Evolutionary conservation across 495 filamentous ascomycete species (phyloP).

Genomic region (Penicillium crystallinum): DNA sequence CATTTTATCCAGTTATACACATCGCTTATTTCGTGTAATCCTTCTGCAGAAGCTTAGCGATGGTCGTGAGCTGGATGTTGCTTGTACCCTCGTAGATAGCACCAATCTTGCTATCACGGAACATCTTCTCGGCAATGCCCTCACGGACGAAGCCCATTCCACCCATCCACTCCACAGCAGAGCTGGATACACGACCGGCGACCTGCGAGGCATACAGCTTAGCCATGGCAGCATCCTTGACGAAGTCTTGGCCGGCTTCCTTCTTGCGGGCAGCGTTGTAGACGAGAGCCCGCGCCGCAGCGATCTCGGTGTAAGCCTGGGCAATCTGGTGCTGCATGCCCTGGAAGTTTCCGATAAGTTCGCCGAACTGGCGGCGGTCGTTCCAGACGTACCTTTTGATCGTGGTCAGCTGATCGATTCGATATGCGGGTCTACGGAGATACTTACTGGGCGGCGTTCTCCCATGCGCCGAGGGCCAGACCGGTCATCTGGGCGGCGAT

Average conservation of each 20-base stretch:
- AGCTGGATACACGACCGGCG: conserved; percentile 77
- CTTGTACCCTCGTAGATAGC: conserved; percentile 97
- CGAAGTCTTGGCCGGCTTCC: conserved; percentile 93
- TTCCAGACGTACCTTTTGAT: conserved; percentile 76
- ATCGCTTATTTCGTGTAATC: conserved; percentile 57
- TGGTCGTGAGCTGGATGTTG: conserved; percentile 82
- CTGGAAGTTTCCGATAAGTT: conserved; percentile 91
- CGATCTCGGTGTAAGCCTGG: conserved; percentile 90
- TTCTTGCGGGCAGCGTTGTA: conserved; percentile 98
- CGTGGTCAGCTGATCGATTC: neutral
- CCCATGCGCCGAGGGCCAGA: conserved; percentile 88
- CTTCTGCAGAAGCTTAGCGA: conserved; percentile 89
- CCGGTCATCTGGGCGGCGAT: conserved; percentile 99
- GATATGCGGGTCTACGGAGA: neutral
- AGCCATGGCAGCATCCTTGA: conserved; percentile 94
- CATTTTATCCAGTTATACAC: neutral
- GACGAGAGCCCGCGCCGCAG: conserved; percentile 84
- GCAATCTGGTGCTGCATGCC: conserved; percentile 99
- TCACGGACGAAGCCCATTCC: conserved; percentile 97
- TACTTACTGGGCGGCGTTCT: conserved; percentile 81
- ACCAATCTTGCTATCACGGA: conserved; percentile 96
- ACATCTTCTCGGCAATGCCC: conserved; percentile 97
- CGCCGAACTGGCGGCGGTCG: conserved; percentile 94
- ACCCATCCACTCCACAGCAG: conserved; percentile 97
- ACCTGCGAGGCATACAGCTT: conserved; percentile 95